A percentile compares a stretch with the other conserved stretches of the same genome.
These are phyloP conservation scores for Cerioporus squamosus DNA, from an alignment of 1,284 basidiomycete genomes.

Conservation along the genomic window DNA sequence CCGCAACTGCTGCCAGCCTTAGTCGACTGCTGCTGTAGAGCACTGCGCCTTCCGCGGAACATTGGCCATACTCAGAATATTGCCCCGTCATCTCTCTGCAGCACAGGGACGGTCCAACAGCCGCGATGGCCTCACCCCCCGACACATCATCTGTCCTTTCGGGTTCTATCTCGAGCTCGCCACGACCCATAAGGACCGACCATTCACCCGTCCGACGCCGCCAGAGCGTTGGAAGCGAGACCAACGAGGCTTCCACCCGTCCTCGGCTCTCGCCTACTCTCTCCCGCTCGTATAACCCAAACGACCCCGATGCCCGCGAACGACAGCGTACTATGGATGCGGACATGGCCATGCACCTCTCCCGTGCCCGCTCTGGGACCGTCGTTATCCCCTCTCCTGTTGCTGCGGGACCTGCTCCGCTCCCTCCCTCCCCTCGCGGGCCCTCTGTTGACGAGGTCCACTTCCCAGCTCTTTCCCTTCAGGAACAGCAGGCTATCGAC, in stretches of 20 bases:
- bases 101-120: neutral
- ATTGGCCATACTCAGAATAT: neutral
- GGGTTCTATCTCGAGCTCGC: constrained; percentile 42
- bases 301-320: constrained; percentile 73
- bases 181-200: constrained; percentile 44
- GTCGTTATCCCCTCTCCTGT: constrained; percentile 39
- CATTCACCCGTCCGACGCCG: constrained; percentile 41
- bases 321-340: constrained; percentile 86
- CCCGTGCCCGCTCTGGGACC: constrained; percentile 72
- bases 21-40: neutral
- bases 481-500: constrained; percentile 50
- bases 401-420: constrained; percentile 23
- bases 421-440: constrained; percentile 20
- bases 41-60: neutral
- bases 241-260: constrained; percentile 45
- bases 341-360: constrained; percentile 84
- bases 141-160: constrained; percentile 33
- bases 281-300: constrained; percentile 61
- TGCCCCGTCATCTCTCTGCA: no score
- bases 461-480: constrained; percentile 45
- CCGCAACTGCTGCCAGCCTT: neutral
- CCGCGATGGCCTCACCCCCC: constrained; percentile 32
- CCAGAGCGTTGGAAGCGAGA: constrained; percentile 44
- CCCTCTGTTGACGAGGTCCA: constrained; percentile 28
- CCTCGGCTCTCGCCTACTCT: constrained; percentile 69